Evolutionary conservation across 129 eudicot species (phyloP).

Genomic region (Flaveria linearis): DNA sequence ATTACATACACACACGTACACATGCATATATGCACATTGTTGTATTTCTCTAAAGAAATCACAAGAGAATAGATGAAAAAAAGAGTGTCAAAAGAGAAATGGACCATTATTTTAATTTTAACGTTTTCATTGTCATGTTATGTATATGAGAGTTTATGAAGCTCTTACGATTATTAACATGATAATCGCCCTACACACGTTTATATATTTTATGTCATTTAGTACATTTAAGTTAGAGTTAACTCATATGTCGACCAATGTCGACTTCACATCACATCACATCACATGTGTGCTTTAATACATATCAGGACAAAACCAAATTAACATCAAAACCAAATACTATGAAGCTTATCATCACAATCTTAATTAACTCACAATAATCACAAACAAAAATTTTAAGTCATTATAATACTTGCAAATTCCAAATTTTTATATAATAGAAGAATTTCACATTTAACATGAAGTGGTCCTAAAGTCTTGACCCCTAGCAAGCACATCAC

Average conservation of each 20-base stretch:
- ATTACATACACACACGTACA: too few species aligned
- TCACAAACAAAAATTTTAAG: background rate
- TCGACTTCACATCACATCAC: too few species aligned
- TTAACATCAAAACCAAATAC: background rate
- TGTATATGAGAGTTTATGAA: too few species aligned
- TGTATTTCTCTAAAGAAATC: too few species aligned
- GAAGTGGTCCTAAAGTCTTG: constrained; percentile 41
- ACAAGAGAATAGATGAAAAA: too few species aligned
- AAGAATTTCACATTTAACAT: constrained; percentile 13
- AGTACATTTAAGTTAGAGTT: background rate
- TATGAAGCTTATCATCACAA: background rate
- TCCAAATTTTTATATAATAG: background rate
- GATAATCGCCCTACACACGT: background rate
- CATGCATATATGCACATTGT: too few species aligned
- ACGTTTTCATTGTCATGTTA: too few species aligned
- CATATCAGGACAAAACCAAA: background rate
- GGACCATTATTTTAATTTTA: too few species aligned
- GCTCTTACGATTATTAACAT: too few species aligned
- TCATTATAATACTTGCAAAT: background rate
- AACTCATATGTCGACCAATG: background rate
- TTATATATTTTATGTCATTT: background rate
- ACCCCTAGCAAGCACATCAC: constrained; percentile 47
- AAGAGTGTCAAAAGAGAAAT: too few species aligned
- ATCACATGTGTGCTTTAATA: background rate
- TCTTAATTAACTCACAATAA: background rate